phyloP scores from a whole-genome alignment of 2,329 filamentous ascomycete species.

The Daldinia eschscholtzii region DNA sequence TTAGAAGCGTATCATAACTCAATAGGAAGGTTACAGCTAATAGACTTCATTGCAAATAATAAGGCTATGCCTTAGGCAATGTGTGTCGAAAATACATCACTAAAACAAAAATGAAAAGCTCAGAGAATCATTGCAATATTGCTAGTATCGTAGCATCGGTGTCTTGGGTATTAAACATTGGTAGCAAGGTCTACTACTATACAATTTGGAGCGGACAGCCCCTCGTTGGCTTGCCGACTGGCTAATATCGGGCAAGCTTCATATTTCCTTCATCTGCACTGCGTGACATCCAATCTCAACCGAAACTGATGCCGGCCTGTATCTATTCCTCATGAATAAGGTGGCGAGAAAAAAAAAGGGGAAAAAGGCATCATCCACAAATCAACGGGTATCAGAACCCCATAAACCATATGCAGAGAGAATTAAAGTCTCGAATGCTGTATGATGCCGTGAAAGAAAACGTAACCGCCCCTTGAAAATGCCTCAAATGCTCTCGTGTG shows the following conservation, averaged over 20 bases:
- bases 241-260: constrained; percentile 27
- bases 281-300: constrained; percentile 5
- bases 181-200: constrained; percentile 30
- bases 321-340: constrained; percentile 21
- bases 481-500: constrained; percentile 35
- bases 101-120: neutral
- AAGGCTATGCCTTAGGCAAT: neutral
- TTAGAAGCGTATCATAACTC: neutral
- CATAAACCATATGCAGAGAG: constrained; percentile 31
- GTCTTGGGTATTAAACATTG: constrained; percentile 38
- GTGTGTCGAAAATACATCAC: neutral
- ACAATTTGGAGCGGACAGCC: constrained; percentile 30
- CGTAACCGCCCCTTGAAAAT: constrained; percentile 34
- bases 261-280: constrained; percentile 26
- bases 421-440: constrained; percentile 32
- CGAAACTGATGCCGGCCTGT: constrained; percentile 13
- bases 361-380: constrained; percentile 24
- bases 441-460: constrained; percentile 37
- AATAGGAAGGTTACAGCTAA: neutral
- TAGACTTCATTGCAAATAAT: neutral
- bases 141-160: neutral
- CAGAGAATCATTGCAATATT: neutral
- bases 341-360: constrained; percentile 6
- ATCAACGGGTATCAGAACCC: constrained; percentile 38
- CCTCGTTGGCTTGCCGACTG: constrained; percentile 21